Percentiles rank a stretch among this genome's conserved stretches.
These are phyloP conservation scores for Anisodus acutangulus DNA, from an alignment of 257 asterid species.

Conservation along the genomic window DNA sequence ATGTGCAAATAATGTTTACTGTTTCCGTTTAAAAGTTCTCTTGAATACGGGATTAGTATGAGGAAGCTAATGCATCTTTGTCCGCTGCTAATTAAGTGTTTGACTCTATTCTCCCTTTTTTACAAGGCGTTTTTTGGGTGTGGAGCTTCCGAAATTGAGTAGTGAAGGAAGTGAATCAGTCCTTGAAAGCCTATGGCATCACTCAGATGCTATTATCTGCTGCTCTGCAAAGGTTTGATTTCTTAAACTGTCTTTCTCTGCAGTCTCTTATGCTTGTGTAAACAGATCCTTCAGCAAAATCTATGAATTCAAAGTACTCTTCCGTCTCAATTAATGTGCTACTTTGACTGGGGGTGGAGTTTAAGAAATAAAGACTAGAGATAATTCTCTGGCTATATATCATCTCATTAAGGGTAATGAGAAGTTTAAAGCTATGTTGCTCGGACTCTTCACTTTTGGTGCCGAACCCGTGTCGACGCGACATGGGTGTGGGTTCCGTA, in stretches of 20 bases:
- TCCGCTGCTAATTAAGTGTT: background rate
- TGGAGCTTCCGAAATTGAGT: constrained; percentile 64
- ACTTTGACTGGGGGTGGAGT: background rate
- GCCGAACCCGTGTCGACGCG: no score
- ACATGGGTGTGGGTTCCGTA: no score
- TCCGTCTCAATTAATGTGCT: background rate
- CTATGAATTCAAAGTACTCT: background rate
- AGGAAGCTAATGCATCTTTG: constrained; percentile 6
- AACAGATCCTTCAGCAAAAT: background rate
- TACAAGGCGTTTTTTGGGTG: constrained; percentile 66
- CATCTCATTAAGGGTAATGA: background rate
- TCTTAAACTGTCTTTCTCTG: background rate
- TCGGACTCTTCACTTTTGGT: no score
- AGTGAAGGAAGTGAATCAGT: constrained; percentile 69
- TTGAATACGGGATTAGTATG: background rate
- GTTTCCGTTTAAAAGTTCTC: background rate
- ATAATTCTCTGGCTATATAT: background rate
- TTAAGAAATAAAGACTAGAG: background rate
- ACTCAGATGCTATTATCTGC: constrained; percentile 82
- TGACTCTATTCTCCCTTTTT: constrained; percentile 1
- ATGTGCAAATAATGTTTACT: constrained; percentile 8
- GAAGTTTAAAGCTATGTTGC: no score
- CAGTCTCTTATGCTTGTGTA: background rate
- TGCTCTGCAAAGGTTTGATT: constrained; percentile 72
- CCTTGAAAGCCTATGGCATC: constrained; percentile 75